Evolutionary conservation across 2,329 filamentous ascomycete species (phyloP).

Genomic region (Rugonectria rugulosa): DNA sequence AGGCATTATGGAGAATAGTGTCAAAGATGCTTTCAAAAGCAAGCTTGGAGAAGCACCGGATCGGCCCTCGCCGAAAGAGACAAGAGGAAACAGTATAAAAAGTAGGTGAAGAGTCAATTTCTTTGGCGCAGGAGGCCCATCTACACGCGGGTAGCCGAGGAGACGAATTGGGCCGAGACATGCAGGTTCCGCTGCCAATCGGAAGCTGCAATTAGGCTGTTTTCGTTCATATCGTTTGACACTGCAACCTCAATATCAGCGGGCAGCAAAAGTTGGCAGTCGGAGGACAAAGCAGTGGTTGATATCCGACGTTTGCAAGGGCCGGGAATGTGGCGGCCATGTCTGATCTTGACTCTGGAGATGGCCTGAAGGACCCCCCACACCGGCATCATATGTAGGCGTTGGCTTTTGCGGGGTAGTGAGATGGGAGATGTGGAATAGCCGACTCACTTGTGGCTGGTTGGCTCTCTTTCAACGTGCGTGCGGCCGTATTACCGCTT

Average conservation of each 20-base stretch:
- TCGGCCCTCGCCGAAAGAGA: not conserved
- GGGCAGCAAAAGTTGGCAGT: no score
- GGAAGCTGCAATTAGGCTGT: not conserved
- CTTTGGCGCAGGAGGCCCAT: not conserved
- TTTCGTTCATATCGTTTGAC: not conserved
- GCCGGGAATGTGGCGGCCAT: conserved; percentile 7
- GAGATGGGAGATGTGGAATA: not conserved
- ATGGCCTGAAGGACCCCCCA: no score
- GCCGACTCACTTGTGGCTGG: no score
- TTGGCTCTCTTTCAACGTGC: no score
- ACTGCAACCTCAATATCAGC: not conserved
- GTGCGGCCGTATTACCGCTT: no score
- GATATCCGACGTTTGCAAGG: not conserved
- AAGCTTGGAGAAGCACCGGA: not conserved
- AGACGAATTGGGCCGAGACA: not conserved
- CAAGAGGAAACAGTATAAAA: no score
- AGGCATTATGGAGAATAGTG: not conserved
- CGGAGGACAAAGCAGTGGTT: not conserved
- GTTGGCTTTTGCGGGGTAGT: conserved; percentile 14
- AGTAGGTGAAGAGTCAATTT: not conserved
- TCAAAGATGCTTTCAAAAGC: not conserved
- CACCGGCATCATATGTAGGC: not conserved
- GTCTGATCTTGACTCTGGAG: no score
- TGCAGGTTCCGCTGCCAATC: not conserved
- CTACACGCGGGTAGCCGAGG: not conserved